Evolutionary conservation across 1,284 basidiomycete species (phyloP).

Genomic region (Termitomyces sp.): DNA sequence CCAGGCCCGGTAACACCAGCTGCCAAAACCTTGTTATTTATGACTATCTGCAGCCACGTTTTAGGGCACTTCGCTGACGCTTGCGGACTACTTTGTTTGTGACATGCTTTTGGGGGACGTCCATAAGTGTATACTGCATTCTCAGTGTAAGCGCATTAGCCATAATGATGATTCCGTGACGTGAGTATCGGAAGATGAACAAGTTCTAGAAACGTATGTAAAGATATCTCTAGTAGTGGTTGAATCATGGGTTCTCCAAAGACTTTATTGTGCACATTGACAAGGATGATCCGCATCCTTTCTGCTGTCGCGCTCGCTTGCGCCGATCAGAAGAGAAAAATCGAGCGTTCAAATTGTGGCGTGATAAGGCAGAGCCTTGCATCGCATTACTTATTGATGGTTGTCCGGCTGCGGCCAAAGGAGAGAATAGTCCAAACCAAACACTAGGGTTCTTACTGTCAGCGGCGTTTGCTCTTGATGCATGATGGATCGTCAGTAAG

Average conservation of each 20-base stretch:
- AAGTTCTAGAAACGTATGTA: conserved; percentile 13
- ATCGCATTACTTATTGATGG: not conserved
- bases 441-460: too few species aligned
- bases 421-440: too few species aligned
- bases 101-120: conserved; percentile 1
- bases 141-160: conserved; percentile 9
- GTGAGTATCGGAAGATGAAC: conserved; percentile 8
- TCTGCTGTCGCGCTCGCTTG: not conserved
- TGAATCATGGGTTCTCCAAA: conserved; percentile 5
- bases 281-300: conserved; percentile 4
- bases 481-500: too few species aligned
- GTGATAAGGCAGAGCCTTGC: not conserved
- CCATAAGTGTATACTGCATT: not conserved
- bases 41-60: conserved; percentile 1
- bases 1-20: not conserved
- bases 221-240: conserved; percentile 11
- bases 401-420: not conserved
- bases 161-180: conserved; percentile 11
- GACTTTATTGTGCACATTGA: not conserved
- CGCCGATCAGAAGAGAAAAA: not conserved
- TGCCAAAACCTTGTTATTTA: not conserved
- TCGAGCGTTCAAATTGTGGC: not conserved
- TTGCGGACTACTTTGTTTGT: not conserved
- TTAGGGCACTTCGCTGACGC: not conserved
- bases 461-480: not conserved